Conservation (phyloP, 2,329 filamentous ascomycete genomes). For the Tolypocladium inflatum region DNA sequence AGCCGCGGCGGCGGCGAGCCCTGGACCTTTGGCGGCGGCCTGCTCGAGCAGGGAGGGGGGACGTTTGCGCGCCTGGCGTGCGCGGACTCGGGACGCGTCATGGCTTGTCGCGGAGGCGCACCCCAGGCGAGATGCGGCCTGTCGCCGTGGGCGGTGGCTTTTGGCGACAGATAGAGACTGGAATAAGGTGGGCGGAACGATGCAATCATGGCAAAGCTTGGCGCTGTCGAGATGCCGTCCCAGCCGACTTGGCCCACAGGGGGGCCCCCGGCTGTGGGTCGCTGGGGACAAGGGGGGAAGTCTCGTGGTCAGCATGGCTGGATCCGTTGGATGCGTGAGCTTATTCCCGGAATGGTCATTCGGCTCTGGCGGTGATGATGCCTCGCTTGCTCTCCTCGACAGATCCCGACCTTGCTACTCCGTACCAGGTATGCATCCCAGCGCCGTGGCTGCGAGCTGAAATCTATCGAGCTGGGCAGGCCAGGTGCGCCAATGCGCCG, state of each 20-base stretch:
- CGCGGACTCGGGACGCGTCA: neutral
- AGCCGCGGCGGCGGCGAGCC: neutral
- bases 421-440: neutral
- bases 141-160: neutral
- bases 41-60: neutral
- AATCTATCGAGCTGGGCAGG: neutral
- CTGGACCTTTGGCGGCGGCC: neutral
- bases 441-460: too few species aligned
- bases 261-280: slow-evolving; percentile 7
- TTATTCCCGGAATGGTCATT: neutral
- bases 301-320: neutral
- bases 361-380: neutral
- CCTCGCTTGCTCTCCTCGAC: neutral
- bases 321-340: neutral
- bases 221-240: slow-evolving; percentile 26
- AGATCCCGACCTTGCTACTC: neutral
- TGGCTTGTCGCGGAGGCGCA: neutral
- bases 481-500: neutral
- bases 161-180: neutral
- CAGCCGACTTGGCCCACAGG: slow-evolving; percentile 26
- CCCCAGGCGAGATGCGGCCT: neutral
- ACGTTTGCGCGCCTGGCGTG: neutral
- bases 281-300: slow-evolving; percentile 1
- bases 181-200: slow-evolving; percentile 1
- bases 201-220: slow-evolving; percentile 7